Conservation (phyloP, 106 monocot genomes). For the Allium fistulosum region DNA sequence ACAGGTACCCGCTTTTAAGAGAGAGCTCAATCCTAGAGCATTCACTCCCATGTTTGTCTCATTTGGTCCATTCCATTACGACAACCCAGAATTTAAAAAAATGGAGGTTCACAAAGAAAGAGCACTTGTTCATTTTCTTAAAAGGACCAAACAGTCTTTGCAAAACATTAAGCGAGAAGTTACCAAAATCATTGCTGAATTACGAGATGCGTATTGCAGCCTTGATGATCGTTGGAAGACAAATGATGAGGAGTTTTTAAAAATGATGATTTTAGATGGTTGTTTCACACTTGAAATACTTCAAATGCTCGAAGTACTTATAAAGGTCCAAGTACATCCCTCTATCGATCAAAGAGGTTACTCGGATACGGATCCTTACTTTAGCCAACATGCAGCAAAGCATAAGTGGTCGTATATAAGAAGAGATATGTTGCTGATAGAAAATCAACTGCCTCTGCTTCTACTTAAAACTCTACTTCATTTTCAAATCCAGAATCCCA, state of each 20-base stretch:
- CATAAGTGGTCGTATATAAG: conserved; percentile 32
- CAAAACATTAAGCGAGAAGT: neutral
- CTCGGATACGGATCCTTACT: conserved; percentile 40
- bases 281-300: conserved; percentile 33
- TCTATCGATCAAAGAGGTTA: conserved; percentile 7
- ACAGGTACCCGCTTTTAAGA: neutral
- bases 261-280: conserved; percentile 23
- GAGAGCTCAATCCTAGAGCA: neutral
- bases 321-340: no score
- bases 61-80: conserved; percentile 4
- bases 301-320: neutral
- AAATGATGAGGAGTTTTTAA: neutral
- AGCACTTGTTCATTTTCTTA: conserved; percentile 1
- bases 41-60: conserved; percentile 2
- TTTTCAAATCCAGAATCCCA: neutral
- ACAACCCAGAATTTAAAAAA: neutral
- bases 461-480: conserved; percentile 10
- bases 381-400: conserved; percentile 35
- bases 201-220: neutral
- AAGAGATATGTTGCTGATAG: conserved; percentile 58
- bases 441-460: conserved; percentile 61
- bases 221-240: neutral
- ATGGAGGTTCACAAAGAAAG: conserved; percentile 8
- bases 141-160: neutral
- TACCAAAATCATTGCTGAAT: neutral